Evolutionary conservation across 2,329 filamentous ascomycete genomes (phyloP), one percentile per base, ranked within the genome.

Genomic region (Xylaria sp.): DNA sequence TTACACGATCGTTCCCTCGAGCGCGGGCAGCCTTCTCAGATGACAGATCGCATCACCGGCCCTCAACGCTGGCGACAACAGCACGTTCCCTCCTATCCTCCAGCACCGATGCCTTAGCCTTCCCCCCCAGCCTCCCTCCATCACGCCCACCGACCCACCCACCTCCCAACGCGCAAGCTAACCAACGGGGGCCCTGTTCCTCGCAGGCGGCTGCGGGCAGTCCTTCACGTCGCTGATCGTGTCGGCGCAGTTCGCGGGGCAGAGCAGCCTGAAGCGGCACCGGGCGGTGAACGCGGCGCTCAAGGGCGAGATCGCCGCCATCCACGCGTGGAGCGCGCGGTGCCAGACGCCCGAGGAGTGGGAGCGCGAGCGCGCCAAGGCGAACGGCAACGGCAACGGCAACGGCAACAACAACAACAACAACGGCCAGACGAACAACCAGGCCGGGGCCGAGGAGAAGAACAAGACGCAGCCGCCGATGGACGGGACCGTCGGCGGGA

Each of bases 271-370:
- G 53, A 91, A 91, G 70, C 84, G 92, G 52, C 91, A 96, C 74
- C 86, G 92, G 40, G 81, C 95, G 59, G 92, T 96, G 64, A 96
- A 97, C 74, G 82, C 82, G 16, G 86, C 86, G 4, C 79, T 97
- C 65, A 93, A 92, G 76, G 83, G 87, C 43, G 92, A 97, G 76
- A 96, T 97, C 71, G 90, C 90, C 16, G 84, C 83, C 61, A 96
- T 97, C 65, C 92, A 97, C 77, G 92, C 92, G 38, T 97, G 92
- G 92, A 95, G 91, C 51, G 91, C 92, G 22, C 95, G 92, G 75
- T 96, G 92, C 72, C 89, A 92, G 76, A 97, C 92, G 7, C 90
- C 91, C 0, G 90, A 92, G 66, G 91, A 97, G 77, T 96, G 89
- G 86, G 84, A 90, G 75, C 86, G 84, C 72, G 83, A 88, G 75